These are phyloP conservation scores for Asterella californica DNA, from an alignment of 225 moss, liverwort and hornwort species.

Conservation along the genomic window DNA sequence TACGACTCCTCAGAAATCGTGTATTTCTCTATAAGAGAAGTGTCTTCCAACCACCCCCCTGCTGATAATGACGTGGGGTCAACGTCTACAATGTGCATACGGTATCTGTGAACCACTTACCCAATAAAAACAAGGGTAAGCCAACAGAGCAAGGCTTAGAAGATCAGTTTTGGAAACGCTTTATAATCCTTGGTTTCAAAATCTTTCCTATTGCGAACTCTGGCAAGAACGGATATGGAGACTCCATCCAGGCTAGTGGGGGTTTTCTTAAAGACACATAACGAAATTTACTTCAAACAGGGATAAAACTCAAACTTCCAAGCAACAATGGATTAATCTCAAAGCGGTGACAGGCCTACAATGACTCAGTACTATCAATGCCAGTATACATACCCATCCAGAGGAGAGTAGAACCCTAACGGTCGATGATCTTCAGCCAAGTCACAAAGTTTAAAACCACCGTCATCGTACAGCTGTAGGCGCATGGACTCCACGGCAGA, in stretches of 20 bases:
- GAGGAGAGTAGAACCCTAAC: slow-evolving; percentile 87
- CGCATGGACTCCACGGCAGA: slow-evolving; percentile 87
- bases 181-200: background rate
- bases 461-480: slow-evolving; percentile 79
- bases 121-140: slow-evolving; percentile 20
- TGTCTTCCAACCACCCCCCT: slow-evolving; percentile 95
- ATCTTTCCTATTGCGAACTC: background rate
- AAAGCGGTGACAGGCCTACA: background rate
- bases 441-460: slow-evolving; percentile 63
- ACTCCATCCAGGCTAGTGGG: background rate
- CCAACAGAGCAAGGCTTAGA: background rate
- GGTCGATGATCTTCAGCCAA: slow-evolving; percentile 70
- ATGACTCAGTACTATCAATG: background rate
- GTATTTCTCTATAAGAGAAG: slow-evolving; percentile 91
- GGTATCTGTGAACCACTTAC: slow-evolving; percentile 60
- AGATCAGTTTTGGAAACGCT: background rate
- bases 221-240: background rate
- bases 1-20: slow-evolving; percentile 88
- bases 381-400: slow-evolving; percentile 61
- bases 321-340: background rate
- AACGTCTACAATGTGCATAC: slow-evolving; percentile 78
- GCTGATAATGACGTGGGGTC: slow-evolving; percentile 87
- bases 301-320: background rate
- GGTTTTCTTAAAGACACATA: background rate
- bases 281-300: background rate